Evolutionary conservation across 2,329 filamentous ascomycete species (phyloP).

Genomic region (Aspergillus sp.): DNA sequence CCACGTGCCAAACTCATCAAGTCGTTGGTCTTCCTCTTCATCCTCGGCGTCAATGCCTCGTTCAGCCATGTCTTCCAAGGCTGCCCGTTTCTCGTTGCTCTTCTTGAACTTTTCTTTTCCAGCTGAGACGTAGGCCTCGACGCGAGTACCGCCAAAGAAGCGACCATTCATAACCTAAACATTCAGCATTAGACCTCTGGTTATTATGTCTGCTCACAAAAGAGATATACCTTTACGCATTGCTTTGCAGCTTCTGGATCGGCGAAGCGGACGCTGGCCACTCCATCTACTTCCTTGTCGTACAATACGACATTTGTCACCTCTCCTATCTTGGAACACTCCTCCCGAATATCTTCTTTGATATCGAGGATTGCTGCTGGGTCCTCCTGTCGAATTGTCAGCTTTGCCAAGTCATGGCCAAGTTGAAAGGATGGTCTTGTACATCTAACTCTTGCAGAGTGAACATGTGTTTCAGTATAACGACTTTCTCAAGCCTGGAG

Average conservation of each 20-base stretch:
- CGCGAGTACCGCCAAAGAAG: constrained; percentile 67
- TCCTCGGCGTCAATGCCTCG: constrained; percentile 39
- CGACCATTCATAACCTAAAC: constrained; percentile 67
- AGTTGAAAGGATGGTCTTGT: constrained; percentile 4
- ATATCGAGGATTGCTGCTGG: constrained; percentile 80
- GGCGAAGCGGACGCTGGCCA: constrained; percentile 79
- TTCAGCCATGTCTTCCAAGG: constrained; percentile 44
- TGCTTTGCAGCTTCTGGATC: constrained; percentile 65
- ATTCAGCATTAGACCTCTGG: constrained; percentile 2
- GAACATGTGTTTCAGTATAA: constrained; percentile 91
- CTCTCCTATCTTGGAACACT: constrained; percentile 78
- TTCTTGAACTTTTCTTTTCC: constrained; percentile 71
- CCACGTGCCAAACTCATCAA: constrained; percentile 48
- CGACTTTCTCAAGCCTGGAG: constrained; percentile 68
- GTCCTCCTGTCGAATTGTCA: constrained; percentile 55
- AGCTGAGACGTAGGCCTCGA: constrained; percentile 67
- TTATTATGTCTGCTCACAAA: neutral
- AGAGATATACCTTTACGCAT: constrained; percentile 55
- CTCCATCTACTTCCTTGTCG: constrained; percentile 77
- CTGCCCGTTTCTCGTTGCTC: constrained; percentile 46
- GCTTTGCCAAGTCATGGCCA: neutral
- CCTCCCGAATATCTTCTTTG: constrained; percentile 88
- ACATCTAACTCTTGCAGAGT: constrained; percentile 73
- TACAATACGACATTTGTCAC: constrained; percentile 91
- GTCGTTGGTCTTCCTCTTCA: constrained; percentile 39